Conservation (phyloP, 768 basidiomycete genomes). For the Pisolithus microcarpus region DNA sequence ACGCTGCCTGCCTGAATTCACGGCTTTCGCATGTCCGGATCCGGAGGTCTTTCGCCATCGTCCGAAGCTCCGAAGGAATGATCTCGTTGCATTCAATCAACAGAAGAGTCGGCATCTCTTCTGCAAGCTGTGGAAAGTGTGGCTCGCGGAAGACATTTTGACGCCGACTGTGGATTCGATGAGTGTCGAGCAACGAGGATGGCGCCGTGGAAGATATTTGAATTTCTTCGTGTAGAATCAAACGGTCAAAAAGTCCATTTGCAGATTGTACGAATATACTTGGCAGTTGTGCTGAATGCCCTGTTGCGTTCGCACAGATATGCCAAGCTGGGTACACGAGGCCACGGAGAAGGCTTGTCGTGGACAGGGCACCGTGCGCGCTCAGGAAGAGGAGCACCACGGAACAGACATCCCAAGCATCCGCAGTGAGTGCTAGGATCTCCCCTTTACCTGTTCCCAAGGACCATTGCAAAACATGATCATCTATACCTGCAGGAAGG, state of each 20-base stretch:
- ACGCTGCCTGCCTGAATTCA: slow-evolving; percentile 71
- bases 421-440: slow-evolving; percentile 48
- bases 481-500: slow-evolving; percentile 65
- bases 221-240: slow-evolving; percentile 51
- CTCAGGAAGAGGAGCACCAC: slow-evolving; percentile 58
- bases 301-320: slow-evolving; percentile 38
- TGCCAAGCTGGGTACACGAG: slow-evolving; percentile 78
- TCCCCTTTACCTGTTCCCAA: slow-evolving; percentile 59
- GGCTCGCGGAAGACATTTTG: slow-evolving; percentile 60
- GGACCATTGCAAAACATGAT: slow-evolving; percentile 67
- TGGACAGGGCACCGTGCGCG: slow-evolving; percentile 59
- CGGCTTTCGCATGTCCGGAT: slow-evolving; percentile 50
- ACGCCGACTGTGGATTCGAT: slow-evolving; percentile 62
- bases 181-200: slow-evolving; percentile 53
- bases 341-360: slow-evolving; percentile 66
- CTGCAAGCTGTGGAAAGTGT: slow-evolving; percentile 57
- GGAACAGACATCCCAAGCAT: slow-evolving; percentile 62
- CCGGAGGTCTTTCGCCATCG: slow-evolving; percentile 46
- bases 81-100: slow-evolving; percentile 57
- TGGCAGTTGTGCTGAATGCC: slow-evolving; percentile 34
- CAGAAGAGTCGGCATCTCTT: slow-evolving; percentile 62
- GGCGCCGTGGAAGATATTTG: slow-evolving; percentile 33
- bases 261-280: slow-evolving; percentile 53
- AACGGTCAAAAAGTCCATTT: slow-evolving; percentile 51
- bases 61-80: slow-evolving; percentile 44